These are phyloP conservation scores for Talaromyces stipitatus DNA, from an alignment of 495 filamentous ascomycete species.

Conservation along the genomic window DNA sequence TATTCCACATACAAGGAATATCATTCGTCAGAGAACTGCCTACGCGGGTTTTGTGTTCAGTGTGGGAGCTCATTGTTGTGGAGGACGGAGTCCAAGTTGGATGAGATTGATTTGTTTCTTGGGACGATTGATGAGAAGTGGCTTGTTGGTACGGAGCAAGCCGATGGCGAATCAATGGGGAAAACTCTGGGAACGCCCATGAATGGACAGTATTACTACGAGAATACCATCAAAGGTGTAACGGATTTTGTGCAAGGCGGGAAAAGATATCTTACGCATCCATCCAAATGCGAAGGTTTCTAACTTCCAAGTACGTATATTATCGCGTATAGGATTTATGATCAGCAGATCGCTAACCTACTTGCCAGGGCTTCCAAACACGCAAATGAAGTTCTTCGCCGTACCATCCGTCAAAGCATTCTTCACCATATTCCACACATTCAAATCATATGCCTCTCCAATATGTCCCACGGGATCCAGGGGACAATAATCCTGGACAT, in stretches of 20 bases:
- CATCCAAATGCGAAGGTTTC: not conserved
- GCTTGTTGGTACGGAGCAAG: not conserved
- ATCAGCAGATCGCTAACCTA: constrained; percentile 4
- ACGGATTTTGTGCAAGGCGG: not conserved
- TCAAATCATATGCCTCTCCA: constrained; percentile 44
- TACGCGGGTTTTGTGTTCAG: not conserved
- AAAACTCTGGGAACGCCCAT: not conserved
- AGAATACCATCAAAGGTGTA: not conserved
- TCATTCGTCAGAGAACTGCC: not conserved
- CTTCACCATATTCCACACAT: constrained; percentile 47
- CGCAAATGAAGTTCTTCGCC: constrained; percentile 26
- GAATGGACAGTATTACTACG: not conserved
- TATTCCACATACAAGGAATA: not conserved
- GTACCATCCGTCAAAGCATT: constrained; percentile 39
- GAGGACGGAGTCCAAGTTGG: not conserved
- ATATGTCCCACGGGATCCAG: constrained; percentile 44
- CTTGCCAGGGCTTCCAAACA: constrained; percentile 31
- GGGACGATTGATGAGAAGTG: not conserved
- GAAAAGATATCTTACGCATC: not conserved
- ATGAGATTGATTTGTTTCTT: not conserved
- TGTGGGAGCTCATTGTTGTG: not conserved
- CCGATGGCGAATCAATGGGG: not conserved
- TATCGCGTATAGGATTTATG: not conserved
- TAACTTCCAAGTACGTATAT: not conserved
- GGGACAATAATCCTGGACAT: constrained; percentile 39